Evolutionary conservation across 345 rosid species (phyloP).

Genomic region (Moricandia moricandioides): DNA sequence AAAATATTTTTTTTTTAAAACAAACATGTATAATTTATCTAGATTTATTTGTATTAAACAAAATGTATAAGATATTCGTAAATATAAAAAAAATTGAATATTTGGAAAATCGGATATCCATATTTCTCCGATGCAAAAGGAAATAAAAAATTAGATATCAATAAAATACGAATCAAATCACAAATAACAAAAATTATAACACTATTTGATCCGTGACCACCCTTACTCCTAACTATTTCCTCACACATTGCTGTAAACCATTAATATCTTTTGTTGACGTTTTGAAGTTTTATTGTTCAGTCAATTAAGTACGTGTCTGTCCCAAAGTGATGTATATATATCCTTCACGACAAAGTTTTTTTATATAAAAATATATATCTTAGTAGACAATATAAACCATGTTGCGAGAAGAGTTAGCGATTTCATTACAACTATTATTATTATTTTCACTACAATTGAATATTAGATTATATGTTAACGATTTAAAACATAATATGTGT

Average conservation of each 20-base stretch:
- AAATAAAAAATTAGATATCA: no score
- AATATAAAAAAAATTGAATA: no score
- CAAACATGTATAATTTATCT: no score
- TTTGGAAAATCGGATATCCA: no score
- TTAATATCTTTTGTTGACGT: constrained; percentile 32
- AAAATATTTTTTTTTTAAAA: no score
- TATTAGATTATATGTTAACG: neutral
- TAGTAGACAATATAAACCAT: neutral
- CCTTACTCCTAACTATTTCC: constrained; percentile 25
- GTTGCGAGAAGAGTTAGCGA: neutral
- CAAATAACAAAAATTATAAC: no score
- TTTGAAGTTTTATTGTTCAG: constrained; percentile 6
- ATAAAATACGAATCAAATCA: no score
- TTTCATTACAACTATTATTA: neutral
- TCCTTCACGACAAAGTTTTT: neutral
- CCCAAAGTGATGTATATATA: constrained; percentile 11
- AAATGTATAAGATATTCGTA: no score
- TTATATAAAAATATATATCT: neutral
- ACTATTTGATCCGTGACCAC: no score
- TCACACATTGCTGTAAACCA: constrained; percentile 32
- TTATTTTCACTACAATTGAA: no score
- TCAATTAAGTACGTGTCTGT: constrained; percentile 26
- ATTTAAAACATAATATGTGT: neutral
- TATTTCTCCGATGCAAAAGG: no score
- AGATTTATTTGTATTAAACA: no score